Percentiles rank a stretch among this genome's conserved stretches.
These are phyloP conservation scores for Yamadazyma takamatsuzukensis DNA, from an alignment of 805 yeast species.

Conservation along the genomic window DNA sequence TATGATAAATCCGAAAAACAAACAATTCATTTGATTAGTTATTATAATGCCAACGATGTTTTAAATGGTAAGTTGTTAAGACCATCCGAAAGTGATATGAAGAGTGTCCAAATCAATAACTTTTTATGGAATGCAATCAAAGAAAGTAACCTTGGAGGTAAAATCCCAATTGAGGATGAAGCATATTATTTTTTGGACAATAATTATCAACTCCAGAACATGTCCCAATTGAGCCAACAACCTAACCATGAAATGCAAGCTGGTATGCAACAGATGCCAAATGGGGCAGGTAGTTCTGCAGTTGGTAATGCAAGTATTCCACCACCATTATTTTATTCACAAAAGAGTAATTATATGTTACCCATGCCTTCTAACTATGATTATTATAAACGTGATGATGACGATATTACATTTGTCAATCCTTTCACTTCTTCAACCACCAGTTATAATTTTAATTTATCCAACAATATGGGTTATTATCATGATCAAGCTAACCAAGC, in stretches of 20 bases:
- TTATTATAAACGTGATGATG: constrained; percentile 7
- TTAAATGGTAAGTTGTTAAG: constrained; percentile 48
- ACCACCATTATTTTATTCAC: constrained; percentile 4
- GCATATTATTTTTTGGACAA: constrained; percentile 46
- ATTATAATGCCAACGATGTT: constrained; percentile 76
- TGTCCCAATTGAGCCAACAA: constrained; percentile 24
- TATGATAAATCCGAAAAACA: constrained; percentile 27
- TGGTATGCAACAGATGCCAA: no score
- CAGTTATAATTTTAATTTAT: constrained; percentile 4
- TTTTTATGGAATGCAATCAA: constrained; percentile 55
- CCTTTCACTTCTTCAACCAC: constrained; percentile 5
- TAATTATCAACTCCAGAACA: constrained; percentile 40
- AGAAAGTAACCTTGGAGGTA: constrained; percentile 58
- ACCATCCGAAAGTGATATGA: constrained; percentile 57
- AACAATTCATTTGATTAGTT: constrained; percentile 72
- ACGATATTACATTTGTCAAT: constrained; percentile 7
- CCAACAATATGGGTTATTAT: constrained; percentile 5
- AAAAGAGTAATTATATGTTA: constrained; percentile 8
- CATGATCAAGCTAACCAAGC: constrained; percentile 4
- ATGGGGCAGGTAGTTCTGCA: no score
- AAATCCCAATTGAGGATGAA: constrained; percentile 47
- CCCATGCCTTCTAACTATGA: constrained; percentile 13
- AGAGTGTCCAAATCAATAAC: constrained; percentile 44
- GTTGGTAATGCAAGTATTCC: no score
- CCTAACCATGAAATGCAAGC: constrained; percentile 3